Evolutionary conservation across 768 basidiomycete species (phyloP), one percentile per base, ranked within the genome.

Genomic region (Xerocomellus dryophilus): DNA sequence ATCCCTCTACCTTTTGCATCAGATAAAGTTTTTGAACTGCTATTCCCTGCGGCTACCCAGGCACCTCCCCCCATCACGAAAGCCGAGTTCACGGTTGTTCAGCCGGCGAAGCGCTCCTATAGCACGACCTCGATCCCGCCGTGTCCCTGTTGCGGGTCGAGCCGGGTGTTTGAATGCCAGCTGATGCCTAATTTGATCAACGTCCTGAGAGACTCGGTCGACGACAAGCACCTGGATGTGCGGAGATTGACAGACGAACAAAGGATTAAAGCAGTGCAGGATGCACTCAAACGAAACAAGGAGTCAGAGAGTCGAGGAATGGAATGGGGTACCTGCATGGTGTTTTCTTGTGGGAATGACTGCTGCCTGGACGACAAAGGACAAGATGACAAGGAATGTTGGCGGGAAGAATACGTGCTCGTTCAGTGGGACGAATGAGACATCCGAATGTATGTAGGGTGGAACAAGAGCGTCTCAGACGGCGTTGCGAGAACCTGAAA

Each of bases 121-220:
- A 70, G 76, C 42, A 72, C 83, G 5, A 62, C 75, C 1, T 69
- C 76, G 8, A 73, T 93, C 29, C 83, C 87, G 0, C 56, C 70
- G 0, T 98, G 96, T 66, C 76, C 83, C 2, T 63, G 72, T 14
- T 98, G 96, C 73, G 73, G 76, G 35, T 76, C 81, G 3, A 74
- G 73, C 41, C 81, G 93, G 15, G 80, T 86, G 20, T 98, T 97
- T 68, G 96, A 98, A 68, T 89, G 89, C 62, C 96, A 98, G 69
- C 76, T 98, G 49, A 96, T 95, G 84, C 96, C 96, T 2, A 92
- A 93, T 66, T 74, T 98, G 48, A 93, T 98, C 68, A 90, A 90
- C 47, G 72, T 91, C 14, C 75, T 97, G 14, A 74, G 77, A 47
- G 65, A 67, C 58, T 66, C 60, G 36, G 40, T 45, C 18, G 54